phyloP scores from a whole-genome alignment of 106 monocot genomes.

The Dactylorhiza incarnata region DNA sequence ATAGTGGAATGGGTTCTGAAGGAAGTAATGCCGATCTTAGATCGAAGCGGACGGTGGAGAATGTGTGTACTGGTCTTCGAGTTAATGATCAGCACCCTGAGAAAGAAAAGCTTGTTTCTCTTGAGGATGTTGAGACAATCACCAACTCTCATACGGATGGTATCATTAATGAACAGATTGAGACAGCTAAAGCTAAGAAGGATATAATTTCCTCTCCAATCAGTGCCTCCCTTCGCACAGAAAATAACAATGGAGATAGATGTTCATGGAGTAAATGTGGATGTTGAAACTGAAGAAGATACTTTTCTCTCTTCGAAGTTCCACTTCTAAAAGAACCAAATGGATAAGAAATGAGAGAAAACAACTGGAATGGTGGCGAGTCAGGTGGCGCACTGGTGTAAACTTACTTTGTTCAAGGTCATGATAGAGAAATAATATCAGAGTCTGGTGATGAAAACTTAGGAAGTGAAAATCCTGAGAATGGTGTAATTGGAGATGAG shows the following conservation, averaged over 20 bases:
- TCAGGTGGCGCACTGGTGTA: neutral
- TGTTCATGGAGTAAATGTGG: neutral
- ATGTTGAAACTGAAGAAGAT: neutral
- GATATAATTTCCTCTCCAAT: neutral
- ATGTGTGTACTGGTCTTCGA: neutral
- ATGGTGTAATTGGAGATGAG: slow-evolving; percentile 2
- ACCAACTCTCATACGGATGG: neutral
- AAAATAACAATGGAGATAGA: slow-evolving; percentile 2
- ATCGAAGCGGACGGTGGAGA: neutral
- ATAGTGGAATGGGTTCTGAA: slow-evolving; percentile 4
- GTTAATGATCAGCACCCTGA: neutral
- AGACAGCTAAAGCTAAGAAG: neutral
- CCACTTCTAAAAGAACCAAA: neutral
- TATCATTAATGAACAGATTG: neutral
- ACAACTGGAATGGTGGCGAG: slow-evolving; percentile 15
- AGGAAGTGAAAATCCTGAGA: neutral
- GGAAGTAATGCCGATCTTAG: neutral
- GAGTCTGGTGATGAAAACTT: slow-evolving; percentile 3
- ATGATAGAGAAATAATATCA: slow-evolving; percentile 10
- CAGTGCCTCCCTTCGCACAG: neutral
- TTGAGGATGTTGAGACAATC: neutral
- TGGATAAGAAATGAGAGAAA: neutral
- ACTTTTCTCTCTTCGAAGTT: no score
- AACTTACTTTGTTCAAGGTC: neutral
- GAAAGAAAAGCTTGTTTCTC: neutral